A percentile compares a stretch with the other conserved stretches of the same genome.
These are phyloP conservation scores for Saccharomycopsis guyanensis DNA, from an alignment of 805 yeast genomes.

Conservation along the genomic window DNA sequence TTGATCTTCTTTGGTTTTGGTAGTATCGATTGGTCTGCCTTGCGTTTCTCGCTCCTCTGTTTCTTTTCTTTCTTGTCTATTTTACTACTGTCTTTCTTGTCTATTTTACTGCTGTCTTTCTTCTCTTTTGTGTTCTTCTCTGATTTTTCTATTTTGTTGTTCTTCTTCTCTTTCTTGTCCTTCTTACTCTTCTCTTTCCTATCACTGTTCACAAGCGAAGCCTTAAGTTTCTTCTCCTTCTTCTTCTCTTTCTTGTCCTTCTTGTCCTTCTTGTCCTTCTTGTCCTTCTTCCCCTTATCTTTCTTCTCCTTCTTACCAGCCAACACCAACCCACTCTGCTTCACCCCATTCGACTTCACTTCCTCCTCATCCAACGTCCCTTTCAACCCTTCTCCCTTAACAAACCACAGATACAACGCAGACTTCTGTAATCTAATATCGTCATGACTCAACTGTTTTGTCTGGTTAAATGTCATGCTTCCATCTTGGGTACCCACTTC, in stretches of 20 bases:
- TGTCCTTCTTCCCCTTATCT: conserved; percentile 24
- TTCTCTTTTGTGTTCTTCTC: conserved; percentile 25
- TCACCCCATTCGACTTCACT: conserved; percentile 4
- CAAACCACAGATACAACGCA: conserved; percentile 81
- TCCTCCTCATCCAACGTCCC: conserved; percentile 48
- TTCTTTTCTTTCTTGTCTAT: conserved; percentile 22
- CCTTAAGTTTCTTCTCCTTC: conserved; percentile 20
- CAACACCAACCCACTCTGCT: conserved; percentile 17
- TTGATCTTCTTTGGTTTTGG: no score
- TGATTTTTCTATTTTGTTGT: conserved; percentile 26
- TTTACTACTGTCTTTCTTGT: conserved; percentile 24
- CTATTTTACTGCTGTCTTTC: conserved; percentile 23
- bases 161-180: conserved; percentile 25
- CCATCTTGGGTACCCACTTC: conserved; percentile 41
- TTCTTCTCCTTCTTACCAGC: conserved; percentile 23
- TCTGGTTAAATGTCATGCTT: conserved; percentile 46
- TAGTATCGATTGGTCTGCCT: no score
- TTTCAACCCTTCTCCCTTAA: conserved; percentile 72
- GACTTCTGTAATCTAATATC: conserved; percentile 47
- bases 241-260: conserved; percentile 23
- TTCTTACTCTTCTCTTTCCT: conserved; percentile 24
- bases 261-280: conserved; percentile 25
- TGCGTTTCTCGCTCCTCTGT: no score
- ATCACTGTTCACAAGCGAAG: conserved; percentile 28
- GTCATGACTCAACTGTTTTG: conserved; percentile 39